Evolutionary conservation across 2,329 filamentous ascomycete genomes (phyloP).

Genomic region (Dryadomyces quercus-mongolicae): DNA sequence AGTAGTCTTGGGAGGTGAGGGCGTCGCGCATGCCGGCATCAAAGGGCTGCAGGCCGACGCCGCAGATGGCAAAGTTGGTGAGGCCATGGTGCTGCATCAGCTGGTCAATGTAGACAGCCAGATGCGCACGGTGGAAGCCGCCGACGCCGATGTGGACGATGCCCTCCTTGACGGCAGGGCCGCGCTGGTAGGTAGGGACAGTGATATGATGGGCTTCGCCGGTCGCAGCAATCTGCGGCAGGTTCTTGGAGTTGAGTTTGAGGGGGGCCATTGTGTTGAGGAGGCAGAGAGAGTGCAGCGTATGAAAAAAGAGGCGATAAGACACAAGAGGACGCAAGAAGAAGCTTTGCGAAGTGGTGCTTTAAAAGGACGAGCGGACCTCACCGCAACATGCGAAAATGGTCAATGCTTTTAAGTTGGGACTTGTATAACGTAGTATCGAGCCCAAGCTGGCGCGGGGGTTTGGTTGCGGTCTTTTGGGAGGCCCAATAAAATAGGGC

Average conservation of each 20-base stretch:
- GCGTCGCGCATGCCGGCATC: conserved; percentile 39
- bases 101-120: conserved; percentile 38
- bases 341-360: too few species aligned
- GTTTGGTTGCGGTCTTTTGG: neutral
- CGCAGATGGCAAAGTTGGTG: conserved; percentile 36
- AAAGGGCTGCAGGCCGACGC: conserved; percentile 37
- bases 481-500: neutral
- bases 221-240: conserved; percentile 20
- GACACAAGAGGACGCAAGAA: too few species aligned
- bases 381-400: neutral
- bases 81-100: conserved; percentile 33
- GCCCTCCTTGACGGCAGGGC: conserved; percentile 32
- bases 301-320: neutral
- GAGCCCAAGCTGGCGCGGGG: neutral
- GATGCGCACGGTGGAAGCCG: conserved; percentile 40
- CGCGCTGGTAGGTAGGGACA: conserved; percentile 31
- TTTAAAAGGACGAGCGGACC: neutral
- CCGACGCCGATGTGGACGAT: conserved; percentile 43
- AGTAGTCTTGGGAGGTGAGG: conserved; percentile 32
- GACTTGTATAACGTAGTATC: neutral
- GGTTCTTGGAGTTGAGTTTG: conserved; percentile 26
- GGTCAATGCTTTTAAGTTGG: neutral
- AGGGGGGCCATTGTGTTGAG: conserved; percentile 12
- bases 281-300: neutral
- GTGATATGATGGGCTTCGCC: conserved; percentile 14